These are phyloP conservation scores for Arthroderma sp. DNA, from an alignment of 2,329 filamentous ascomycete genomes.

Conservation along the genomic window DNA sequence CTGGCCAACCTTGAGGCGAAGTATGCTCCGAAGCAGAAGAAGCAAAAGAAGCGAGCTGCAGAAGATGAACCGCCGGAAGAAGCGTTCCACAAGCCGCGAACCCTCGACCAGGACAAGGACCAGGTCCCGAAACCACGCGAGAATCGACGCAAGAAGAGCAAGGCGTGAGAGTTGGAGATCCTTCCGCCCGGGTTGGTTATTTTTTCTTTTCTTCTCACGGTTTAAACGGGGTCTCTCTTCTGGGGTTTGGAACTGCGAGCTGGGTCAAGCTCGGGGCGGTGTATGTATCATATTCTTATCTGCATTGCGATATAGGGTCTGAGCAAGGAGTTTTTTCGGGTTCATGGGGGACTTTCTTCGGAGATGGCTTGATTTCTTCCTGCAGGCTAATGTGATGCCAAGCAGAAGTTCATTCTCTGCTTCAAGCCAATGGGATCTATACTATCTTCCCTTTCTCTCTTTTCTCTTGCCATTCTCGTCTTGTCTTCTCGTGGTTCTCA, in stretches of 20 bases:
- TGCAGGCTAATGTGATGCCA: not conserved
- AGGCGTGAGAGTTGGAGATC: too few species aligned
- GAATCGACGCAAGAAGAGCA: not conserved
- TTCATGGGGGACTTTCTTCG: not conserved
- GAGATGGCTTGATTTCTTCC: not conserved
- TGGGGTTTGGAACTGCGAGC: too few species aligned
- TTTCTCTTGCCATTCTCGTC: not conserved
- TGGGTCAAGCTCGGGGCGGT: too few species aligned
- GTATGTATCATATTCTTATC: too few species aligned
- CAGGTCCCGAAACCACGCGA: not conserved
- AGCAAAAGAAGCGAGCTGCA: constrained; percentile 37
- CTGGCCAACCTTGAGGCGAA: constrained; percentile 66
- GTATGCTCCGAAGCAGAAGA: constrained; percentile 41
- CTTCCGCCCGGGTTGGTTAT: too few species aligned
- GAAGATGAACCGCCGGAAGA: constrained; percentile 50
- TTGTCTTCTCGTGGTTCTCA: too few species aligned
- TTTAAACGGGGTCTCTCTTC: too few species aligned
- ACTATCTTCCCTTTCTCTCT: not conserved
- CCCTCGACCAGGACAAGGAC: not conserved
- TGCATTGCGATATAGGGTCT: too few species aligned
- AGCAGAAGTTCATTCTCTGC: not conserved
- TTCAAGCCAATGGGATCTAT: not conserved
- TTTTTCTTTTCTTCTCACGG: too few species aligned
- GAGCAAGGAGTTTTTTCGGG: not conserved
- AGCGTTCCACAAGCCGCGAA: constrained; percentile 34